Evolutionary conservation across 441 rosid genomes (phyloP).

Genomic region (Codiaeum variegatum): DNA sequence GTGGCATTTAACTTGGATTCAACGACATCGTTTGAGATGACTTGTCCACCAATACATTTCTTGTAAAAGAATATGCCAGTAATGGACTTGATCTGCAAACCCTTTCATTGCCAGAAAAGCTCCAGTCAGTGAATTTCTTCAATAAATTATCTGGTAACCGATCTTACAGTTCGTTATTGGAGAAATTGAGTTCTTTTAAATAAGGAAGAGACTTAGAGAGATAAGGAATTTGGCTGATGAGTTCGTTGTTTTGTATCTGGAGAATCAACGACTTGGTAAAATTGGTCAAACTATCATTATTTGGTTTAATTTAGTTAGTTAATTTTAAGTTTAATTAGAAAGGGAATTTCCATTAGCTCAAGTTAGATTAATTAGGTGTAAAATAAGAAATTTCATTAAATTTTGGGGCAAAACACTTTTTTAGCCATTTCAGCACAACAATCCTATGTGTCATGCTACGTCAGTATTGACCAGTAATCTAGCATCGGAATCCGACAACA

Average conservation of each 20-base stretch:
- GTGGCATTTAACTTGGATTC: slow-evolving; percentile 71
- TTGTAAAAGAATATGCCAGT: slow-evolving; percentile 47
- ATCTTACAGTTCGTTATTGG: slow-evolving; percentile 63
- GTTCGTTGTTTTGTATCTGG: slow-evolving; percentile 61
- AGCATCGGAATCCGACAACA: too few species aligned
- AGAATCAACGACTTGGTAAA: slow-evolving; percentile 57
- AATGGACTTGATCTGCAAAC: slow-evolving; percentile 67
- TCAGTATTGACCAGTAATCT: too few species aligned
- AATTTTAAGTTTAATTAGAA: too few species aligned
- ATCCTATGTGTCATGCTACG: too few species aligned
- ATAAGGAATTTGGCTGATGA: slow-evolving; percentile 68
- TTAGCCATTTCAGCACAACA: too few species aligned
- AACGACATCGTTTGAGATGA: slow-evolving; percentile 52
- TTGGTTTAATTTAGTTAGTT: too few species aligned
- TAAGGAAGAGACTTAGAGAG: slow-evolving; percentile 35
- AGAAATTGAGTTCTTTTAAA: slow-evolving; percentile 54
- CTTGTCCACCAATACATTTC: background rate
- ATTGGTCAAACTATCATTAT: slow-evolving; percentile 29
- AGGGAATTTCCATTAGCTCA: too few species aligned
- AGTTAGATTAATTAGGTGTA: too few species aligned
- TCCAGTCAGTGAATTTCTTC: slow-evolving; percentile 50
- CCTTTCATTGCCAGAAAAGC: slow-evolving; percentile 73
- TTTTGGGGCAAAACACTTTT: too few species aligned
- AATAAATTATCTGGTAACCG: slow-evolving; percentile 47
- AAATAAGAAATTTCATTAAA: too few species aligned